These are phyloP conservation scores for Dothideomycetes sp. DNA, from an alignment of 2,329 filamentous ascomycete genomes.

Conservation along the genomic window DNA sequence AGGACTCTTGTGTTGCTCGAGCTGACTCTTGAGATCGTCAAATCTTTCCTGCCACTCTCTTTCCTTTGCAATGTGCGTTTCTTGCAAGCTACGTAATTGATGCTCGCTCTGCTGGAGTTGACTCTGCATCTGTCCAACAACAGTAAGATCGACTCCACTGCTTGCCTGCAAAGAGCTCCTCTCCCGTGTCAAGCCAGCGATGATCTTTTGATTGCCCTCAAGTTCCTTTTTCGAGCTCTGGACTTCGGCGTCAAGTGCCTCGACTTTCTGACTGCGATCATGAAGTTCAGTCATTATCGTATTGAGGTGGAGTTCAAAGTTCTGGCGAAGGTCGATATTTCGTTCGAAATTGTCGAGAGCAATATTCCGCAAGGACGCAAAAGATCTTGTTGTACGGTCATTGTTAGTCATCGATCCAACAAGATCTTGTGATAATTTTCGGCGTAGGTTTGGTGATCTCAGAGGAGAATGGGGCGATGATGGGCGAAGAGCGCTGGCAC, in stretches of 20 bases:
- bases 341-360: constrained; percentile 75
- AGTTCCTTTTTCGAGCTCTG: constrained; percentile 83
- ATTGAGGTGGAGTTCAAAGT: constrained; percentile 85
- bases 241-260: constrained; percentile 79
- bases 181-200: constrained; percentile 85
- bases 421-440: constrained; percentile 85
- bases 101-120: constrained; percentile 78
- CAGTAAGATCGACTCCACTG: constrained; percentile 80
- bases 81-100: constrained; percentile 63
- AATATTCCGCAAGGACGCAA: constrained; percentile 80
- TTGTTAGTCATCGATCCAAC: constrained; percentile 46
- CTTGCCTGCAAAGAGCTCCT: constrained; percentile 73
- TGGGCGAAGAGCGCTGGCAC: constrained; percentile 35
- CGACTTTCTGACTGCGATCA: constrained; percentile 74
- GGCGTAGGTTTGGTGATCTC: constrained; percentile 64
- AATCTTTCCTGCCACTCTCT: constrained; percentile 63
- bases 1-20: constrained; percentile 25
- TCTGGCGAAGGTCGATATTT: constrained; percentile 75
- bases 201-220: constrained; percentile 93
- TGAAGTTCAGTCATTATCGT: constrained; percentile 89
- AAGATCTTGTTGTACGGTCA: constrained; percentile 83
- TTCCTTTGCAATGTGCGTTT: constrained; percentile 63
- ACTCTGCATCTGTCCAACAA: constrained; percentile 76
- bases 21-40: constrained; percentile 50
- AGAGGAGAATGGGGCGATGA: constrained; percentile 13